Evolutionary conservation across 2,329 filamentous ascomycete species (phyloP).

Genomic region (Phialemoniopsis sp.): DNA sequence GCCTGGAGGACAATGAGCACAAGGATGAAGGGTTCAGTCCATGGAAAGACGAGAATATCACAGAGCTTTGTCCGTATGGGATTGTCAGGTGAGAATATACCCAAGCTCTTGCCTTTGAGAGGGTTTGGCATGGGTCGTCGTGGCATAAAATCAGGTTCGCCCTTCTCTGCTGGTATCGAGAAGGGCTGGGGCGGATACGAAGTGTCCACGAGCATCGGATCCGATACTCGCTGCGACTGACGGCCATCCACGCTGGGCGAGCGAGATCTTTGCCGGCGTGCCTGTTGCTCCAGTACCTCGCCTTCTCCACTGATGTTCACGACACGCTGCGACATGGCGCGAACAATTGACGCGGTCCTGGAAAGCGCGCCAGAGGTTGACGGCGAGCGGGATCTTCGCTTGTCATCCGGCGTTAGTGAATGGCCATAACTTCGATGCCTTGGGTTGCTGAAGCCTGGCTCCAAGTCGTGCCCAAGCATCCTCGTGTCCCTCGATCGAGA

Average conservation of each 20-base stretch:
- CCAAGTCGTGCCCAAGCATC: constrained; percentile 53
- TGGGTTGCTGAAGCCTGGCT: constrained; percentile 48
- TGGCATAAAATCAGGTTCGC: constrained; percentile 21
- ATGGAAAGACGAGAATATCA: constrained; percentile 79
- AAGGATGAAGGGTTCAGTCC: constrained; percentile 82
- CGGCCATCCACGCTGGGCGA: constrained; percentile 49
- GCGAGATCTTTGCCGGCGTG: constrained; percentile 56
- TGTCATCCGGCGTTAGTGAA: constrained; percentile 46
- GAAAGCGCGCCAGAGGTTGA: constrained; percentile 62
- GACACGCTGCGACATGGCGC: constrained; percentile 91
- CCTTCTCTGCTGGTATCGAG: constrained; percentile 38
- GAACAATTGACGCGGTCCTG: constrained; percentile 70
- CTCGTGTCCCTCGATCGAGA: constrained; percentile 41
- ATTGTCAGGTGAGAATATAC: constrained; percentile 78
- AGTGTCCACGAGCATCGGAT: constrained; percentile 39
- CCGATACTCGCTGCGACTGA: constrained; percentile 39
- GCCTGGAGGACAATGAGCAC: constrained; percentile 85
- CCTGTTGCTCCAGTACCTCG: constrained; percentile 72
- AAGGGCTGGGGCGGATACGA: constrained; percentile 47
- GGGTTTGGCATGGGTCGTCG: constrained; percentile 60
- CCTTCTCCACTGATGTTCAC: constrained; percentile 96
- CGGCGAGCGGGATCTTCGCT: constrained; percentile 55
- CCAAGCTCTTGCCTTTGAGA: constrained; percentile 78
- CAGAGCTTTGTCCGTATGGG: constrained; percentile 70
- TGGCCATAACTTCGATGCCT: constrained; percentile 54